Percentiles rank a stretch among this genome's conserved stretches.
phyloP scores from a whole-genome alignment of 352 stramenopile species.

The Phytophthora pisi region DNA sequence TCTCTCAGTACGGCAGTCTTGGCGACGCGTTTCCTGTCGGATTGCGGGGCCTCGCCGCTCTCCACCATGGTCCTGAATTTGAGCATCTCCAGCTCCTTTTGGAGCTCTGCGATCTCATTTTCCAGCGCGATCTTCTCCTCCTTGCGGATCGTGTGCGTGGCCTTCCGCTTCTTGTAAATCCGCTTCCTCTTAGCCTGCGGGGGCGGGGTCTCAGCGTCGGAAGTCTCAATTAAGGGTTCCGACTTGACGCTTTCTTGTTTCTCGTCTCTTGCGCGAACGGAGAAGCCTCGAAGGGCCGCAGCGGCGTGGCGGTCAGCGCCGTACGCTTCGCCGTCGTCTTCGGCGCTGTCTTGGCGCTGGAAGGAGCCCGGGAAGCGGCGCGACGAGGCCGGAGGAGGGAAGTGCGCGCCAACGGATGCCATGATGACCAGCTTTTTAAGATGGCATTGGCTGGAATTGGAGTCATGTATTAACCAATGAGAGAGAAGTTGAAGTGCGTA shows the following conservation, averaged over 20 bases:
- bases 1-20: conserved; percentile 31
- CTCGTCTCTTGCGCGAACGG: conserved; percentile 21
- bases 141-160: conserved; percentile 49
- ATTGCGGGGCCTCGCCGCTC: conserved; percentile 15
- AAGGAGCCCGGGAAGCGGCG: conserved; percentile 14
- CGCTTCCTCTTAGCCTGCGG: conserved; percentile 34
- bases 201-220: neutral
- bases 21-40: conserved; percentile 16
- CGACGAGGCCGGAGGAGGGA: neutral
- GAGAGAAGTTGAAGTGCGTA: conserved; percentile 5
- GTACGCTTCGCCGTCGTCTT: conserved; percentile 27
- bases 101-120: conserved; percentile 33
- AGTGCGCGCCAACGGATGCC: conserved; percentile 30
- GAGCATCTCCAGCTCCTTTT: conserved; percentile 42
- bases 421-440: conserved; percentile 15
- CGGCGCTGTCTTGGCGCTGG: conserved; percentile 22
- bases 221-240: conserved; percentile 8
- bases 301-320: conserved; percentile 30
- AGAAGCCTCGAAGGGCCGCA: conserved; percentile 26
- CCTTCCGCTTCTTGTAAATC: conserved; percentile 50
- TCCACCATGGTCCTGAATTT: conserved; percentile 41
- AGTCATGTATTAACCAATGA: conserved; percentile 3
- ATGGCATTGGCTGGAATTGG: conserved; percentile 10
- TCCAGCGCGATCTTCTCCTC: conserved; percentile 47
- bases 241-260: conserved; percentile 3